These are phyloP conservation scores for Atkinsonella hypoxylon DNA, from an alignment of 2,329 filamentous ascomycete genomes.

Conservation along the genomic window DNA sequence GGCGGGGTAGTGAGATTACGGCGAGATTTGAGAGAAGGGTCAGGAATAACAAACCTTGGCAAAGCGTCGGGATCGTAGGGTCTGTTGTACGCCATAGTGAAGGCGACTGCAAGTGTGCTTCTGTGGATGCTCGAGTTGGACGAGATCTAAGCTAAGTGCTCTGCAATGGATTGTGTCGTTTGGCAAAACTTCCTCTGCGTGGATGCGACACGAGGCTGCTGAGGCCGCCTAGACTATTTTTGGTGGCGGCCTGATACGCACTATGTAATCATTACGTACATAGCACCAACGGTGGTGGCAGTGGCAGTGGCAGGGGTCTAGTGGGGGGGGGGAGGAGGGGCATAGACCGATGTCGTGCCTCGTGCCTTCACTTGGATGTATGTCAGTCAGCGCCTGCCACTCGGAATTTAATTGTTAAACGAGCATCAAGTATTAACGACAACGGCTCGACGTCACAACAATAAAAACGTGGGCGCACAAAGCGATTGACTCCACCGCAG, in stretches of 20 bases:
- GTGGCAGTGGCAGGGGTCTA: not conserved
- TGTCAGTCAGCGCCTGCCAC: too few relatives aligned
- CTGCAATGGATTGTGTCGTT: too few relatives aligned
- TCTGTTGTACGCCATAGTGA: constrained; percentile 82
- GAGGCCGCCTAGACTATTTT: not conserved
- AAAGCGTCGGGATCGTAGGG: constrained; percentile 90
- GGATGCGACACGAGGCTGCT: not conserved
- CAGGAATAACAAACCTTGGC: constrained; percentile 55
- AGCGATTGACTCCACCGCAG: not conserved
- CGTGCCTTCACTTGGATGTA: too few relatives aligned
- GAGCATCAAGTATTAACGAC: not conserved
- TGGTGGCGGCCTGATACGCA: too few relatives aligned
- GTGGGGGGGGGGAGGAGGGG: too few relatives aligned
- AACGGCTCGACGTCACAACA: not conserved
- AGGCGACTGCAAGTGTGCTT: not conserved
- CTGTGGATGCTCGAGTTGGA: not conserved
- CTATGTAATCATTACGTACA: too few relatives aligned
- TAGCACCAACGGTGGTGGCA: too few relatives aligned
- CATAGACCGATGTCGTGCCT: not conserved
- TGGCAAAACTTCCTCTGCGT: not conserved
- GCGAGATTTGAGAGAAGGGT: constrained; percentile 3
- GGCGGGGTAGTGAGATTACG: constrained; percentile 4
- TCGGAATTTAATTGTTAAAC: too few relatives aligned
- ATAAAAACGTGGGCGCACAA: not conserved
- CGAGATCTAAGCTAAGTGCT: not conserved